Conservation (phyloP, 805 yeast genomes). For the Maudiozyma serrabonitensis region DNA sequence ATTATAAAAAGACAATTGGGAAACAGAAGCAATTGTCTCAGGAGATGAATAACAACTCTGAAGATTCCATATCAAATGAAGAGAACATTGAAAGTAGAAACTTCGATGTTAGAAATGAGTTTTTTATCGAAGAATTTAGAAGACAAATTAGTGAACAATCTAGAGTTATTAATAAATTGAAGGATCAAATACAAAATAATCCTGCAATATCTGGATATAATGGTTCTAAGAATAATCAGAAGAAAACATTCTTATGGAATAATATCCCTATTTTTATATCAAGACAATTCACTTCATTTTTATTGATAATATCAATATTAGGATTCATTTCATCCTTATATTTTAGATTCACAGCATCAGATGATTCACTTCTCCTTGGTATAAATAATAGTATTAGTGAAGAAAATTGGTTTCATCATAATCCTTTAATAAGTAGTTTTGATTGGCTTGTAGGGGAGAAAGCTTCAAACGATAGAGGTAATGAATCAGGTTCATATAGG, state of each 20-base stretch:
- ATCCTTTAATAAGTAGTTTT: slow-evolving; percentile 7
- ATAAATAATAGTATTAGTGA: neutral
- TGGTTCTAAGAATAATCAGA: neutral
- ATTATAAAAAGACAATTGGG: slow-evolving; percentile 18
- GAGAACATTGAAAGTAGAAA: neutral
- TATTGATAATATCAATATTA: neutral
- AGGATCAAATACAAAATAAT: slow-evolving; percentile 9
- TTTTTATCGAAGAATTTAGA: slow-evolving; percentile 22
- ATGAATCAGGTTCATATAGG: neutral
- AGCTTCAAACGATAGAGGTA: neutral
- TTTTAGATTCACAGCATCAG: neutral
- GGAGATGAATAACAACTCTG: neutral
- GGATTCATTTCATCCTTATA: neutral
- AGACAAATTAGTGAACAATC: slow-evolving; percentile 24
- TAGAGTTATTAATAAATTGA: slow-evolving; percentile 15
- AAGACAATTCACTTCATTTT: neutral
- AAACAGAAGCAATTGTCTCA: neutral
- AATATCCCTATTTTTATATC: slow-evolving; percentile 1
- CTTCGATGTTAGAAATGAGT: slow-evolving; percentile 15
- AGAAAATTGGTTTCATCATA: neutral
- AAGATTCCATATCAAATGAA: neutral
- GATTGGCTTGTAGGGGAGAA: slow-evolving; percentile 16
- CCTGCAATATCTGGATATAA: neutral
- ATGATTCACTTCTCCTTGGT: neutral
- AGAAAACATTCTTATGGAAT: neutral